Percentiles rank a stretch among this genome's conserved stretches.
Evolutionary conservation across 305 asterid species (phyloP).

Genomic region (Coffea humblotiana): DNA sequence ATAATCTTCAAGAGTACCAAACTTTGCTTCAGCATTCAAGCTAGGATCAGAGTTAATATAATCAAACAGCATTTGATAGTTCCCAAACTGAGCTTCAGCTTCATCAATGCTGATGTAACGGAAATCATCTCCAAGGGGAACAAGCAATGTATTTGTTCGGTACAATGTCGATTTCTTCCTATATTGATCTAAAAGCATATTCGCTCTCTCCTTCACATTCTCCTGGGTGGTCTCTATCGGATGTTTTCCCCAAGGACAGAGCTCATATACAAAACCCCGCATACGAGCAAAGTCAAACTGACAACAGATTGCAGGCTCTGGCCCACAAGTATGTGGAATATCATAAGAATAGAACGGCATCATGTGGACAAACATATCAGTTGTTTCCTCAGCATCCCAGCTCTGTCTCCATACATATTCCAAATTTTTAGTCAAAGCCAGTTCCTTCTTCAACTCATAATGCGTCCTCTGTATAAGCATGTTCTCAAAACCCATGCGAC

Average conservation of each 20-base stretch:
- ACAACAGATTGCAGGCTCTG: slow-evolving; percentile 98
- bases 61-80: slow-evolving; percentile 87
- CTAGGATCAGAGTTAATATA: slow-evolving; percentile 81
- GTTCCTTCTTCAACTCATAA: slow-evolving; percentile 93
- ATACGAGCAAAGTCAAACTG: slow-evolving; percentile 97
- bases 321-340: slow-evolving; percentile 98
- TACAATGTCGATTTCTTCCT: slow-evolving; percentile 85
- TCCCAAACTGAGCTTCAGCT: slow-evolving; percentile 98
- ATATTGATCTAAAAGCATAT: slow-evolving; percentile 79
- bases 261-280: slow-evolving; percentile 81
- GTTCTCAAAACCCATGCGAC: slow-evolving; percentile 99
- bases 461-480: slow-evolving; percentile 99
- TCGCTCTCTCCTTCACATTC: slow-evolving; percentile 90
- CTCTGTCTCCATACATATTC: slow-evolving; percentile 95
- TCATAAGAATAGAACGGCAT: slow-evolving; percentile 98
- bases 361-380: slow-evolving; percentile 99
- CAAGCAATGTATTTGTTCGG: slow-evolving; percentile 89
- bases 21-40: slow-evolving; percentile 88
- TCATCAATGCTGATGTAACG: slow-evolving; percentile 92
- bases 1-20: slow-evolving; percentile 94
- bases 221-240: slow-evolving; percentile 89
- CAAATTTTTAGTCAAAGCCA: slow-evolving; percentile 72
- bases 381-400: slow-evolving; percentile 95
- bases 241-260: slow-evolving; percentile 90
- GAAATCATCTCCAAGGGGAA: slow-evolving; percentile 98